Percentiles rank a stretch among this genome's conserved stretches.
Evolutionary conservation across 2,329 filamentous ascomycete species (phyloP).

Genomic region (Helotiales sp.): DNA sequence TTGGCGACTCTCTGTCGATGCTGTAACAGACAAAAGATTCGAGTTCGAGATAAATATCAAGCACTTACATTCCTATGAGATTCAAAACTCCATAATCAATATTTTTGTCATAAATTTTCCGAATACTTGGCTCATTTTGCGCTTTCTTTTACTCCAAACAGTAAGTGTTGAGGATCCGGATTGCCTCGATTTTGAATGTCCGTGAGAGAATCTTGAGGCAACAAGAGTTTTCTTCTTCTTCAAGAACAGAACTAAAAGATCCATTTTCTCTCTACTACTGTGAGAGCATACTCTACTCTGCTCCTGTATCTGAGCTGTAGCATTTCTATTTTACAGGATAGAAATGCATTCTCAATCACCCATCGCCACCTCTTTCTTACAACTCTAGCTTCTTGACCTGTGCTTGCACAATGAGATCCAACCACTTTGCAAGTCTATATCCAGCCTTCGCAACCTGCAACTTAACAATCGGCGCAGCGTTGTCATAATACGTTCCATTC

Average conservation of each 20-base stretch:
- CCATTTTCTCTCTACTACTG: too few relatives aligned
- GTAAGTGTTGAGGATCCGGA: too few relatives aligned
- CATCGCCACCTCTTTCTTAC: slow-evolving; percentile 6
- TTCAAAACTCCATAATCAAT: too few relatives aligned
- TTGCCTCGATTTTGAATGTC: too few relatives aligned
- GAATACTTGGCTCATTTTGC: too few relatives aligned
- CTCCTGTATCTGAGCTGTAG: too few relatives aligned
- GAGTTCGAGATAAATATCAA: neutral
- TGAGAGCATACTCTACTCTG: too few relatives aligned
- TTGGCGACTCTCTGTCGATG: neutral
- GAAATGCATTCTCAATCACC: neutral
- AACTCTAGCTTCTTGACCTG: slow-evolving; percentile 31
- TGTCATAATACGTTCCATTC: slow-evolving; percentile 66
- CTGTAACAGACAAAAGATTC: neutral
- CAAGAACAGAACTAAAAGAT: too few relatives aligned
- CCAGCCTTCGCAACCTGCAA: slow-evolving; percentile 71
- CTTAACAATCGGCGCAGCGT: slow-evolving; percentile 68
- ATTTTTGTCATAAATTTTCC: too few relatives aligned
- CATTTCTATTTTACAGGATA: neutral
- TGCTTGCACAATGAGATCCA: slow-evolving; percentile 62
- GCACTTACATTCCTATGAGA: neutral
- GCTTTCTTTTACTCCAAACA: too few relatives aligned
- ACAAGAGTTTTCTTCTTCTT: too few relatives aligned
- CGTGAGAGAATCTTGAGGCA: too few relatives aligned
- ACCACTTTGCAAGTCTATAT: slow-evolving; percentile 60